Conservation (phyloP, 768 basidiomycete species). For the Lentinus tigrinus region DNA sequence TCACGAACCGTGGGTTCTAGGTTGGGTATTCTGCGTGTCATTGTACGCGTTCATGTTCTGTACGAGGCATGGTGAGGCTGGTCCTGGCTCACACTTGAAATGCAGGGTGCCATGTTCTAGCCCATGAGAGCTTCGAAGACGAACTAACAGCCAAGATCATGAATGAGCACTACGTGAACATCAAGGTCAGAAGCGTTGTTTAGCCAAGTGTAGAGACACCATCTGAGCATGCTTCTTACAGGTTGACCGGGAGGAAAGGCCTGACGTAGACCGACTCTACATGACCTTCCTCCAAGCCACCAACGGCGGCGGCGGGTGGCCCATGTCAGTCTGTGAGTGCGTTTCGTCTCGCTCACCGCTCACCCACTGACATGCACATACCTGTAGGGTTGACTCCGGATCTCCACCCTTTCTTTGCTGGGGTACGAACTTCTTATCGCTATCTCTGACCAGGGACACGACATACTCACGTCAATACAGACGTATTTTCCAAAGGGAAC, state of each 20-base stretch:
- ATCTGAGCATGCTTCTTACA: too few relatives aligned
- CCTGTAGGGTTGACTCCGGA: conserved; percentile 26
- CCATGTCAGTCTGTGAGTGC: conserved; percentile 33
- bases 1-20: background rate
- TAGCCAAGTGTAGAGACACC: background rate
- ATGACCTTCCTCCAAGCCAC: conserved; percentile 40
- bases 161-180: conserved; percentile 39
- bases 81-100: background rate
- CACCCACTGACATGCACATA: background rate
- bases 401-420: conserved; percentile 28
- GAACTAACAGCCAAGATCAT: conserved; percentile 35
- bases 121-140: conserved; percentile 40
- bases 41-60: conserved; percentile 31
- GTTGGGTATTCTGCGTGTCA: conserved; percentile 44
- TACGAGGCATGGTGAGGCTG: background rate
- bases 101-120: conserved; percentile 30
- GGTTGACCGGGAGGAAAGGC: conserved; percentile 42
- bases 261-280: conserved; percentile 44
- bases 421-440: conserved; percentile 14
- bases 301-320: conserved; percentile 32
- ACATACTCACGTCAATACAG: background rate
- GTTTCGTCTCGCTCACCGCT: background rate
- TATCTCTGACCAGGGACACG: background rate
- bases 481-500: conserved; percentile 25
- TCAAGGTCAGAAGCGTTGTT: conserved; percentile 25